Evolutionary conservation across 2,329 filamentous ascomycete species (phyloP).

Genomic region (Fusarium sp.): DNA sequence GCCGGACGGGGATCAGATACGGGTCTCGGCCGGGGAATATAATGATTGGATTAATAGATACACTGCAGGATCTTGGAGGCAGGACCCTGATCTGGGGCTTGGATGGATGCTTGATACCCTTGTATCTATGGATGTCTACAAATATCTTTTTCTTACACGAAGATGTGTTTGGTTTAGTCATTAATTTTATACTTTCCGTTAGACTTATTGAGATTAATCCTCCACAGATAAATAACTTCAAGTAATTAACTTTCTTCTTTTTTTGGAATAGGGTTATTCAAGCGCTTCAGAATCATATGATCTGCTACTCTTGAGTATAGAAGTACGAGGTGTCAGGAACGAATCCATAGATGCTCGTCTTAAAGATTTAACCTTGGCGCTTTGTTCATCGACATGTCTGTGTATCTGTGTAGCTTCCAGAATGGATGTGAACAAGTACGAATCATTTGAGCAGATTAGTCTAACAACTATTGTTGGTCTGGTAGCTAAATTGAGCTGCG

Average conservation of each 20-base stretch:
- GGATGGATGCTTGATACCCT: background rate
- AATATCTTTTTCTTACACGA: too few species aligned
- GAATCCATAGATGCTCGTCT: background rate
- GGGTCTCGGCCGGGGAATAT: background rate
- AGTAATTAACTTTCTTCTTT: background rate
- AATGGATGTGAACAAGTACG: background rate
- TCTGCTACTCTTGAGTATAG: background rate
- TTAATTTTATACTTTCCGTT: too few species aligned
- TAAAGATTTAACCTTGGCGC: background rate
- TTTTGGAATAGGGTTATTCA: too few species aligned
- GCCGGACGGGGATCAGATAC: background rate
- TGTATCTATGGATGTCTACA: background rate
- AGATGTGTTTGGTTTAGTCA: too few species aligned
- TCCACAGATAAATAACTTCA: background rate
- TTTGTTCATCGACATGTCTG: background rate
- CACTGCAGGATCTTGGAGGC: background rate
- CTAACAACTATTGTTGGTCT: background rate
- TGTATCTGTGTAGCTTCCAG: background rate
- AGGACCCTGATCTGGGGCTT: background rate
- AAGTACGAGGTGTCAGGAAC: background rate
- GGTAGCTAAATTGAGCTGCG: background rate
- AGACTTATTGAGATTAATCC: too few species aligned
- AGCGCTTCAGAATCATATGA: too few species aligned
- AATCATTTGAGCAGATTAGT: background rate
- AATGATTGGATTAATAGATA: background rate